Evolutionary conservation across 768 basidiomycete genomes (phyloP).

Genomic region (Boletus patriciae): DNA sequence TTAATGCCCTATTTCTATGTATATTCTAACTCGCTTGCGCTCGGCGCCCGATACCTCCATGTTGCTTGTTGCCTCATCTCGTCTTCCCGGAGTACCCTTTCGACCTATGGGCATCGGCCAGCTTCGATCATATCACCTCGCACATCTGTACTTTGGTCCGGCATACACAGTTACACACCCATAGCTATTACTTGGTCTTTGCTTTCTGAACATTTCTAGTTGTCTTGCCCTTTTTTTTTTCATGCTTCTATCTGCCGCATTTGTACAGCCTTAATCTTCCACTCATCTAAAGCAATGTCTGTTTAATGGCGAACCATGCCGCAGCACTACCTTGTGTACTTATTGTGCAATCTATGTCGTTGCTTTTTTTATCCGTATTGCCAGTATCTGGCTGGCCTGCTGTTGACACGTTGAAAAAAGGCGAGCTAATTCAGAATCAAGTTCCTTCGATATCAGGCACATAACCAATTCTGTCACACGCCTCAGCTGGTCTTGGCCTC

Average conservation of each 20-base stretch:
- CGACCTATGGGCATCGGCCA: slow-evolving; percentile 37
- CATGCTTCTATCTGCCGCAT: slow-evolving; percentile 46
- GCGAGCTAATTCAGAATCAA: no score
- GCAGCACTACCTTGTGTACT: slow-evolving; percentile 41
- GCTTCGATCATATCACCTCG: slow-evolving; percentile 51
- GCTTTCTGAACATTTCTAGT: slow-evolving; percentile 37
- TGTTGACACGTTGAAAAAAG: no score
- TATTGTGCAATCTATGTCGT: slow-evolving; percentile 41
- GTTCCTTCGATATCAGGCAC: no score
- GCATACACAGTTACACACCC: slow-evolving; percentile 49
- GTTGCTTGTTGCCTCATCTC: slow-evolving; percentile 38
- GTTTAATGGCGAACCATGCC: slow-evolving; percentile 38
- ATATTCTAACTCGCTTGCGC: slow-evolving; percentile 37
- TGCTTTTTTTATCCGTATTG: slow-evolving; percentile 20
- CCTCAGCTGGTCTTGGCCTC: no score
- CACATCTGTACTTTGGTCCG: slow-evolving; percentile 70
- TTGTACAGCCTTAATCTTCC: slow-evolving; percentile 40
- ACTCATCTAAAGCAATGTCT: slow-evolving; percentile 43
- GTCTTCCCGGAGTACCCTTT: slow-evolving; percentile 36
- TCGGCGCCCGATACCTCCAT: slow-evolving; percentile 36
- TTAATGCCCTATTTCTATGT: slow-evolving; percentile 39
- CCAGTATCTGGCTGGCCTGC: neutral
- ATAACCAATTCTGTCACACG: no score
- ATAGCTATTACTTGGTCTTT: slow-evolving; percentile 37
- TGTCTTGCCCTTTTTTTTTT: slow-evolving; percentile 26